Evolutionary conservation across 1,139 yeast genomes (phyloP), one percentile per base, ranked within the genome.

Genomic region (Saccharomyces hybrid): DNA sequence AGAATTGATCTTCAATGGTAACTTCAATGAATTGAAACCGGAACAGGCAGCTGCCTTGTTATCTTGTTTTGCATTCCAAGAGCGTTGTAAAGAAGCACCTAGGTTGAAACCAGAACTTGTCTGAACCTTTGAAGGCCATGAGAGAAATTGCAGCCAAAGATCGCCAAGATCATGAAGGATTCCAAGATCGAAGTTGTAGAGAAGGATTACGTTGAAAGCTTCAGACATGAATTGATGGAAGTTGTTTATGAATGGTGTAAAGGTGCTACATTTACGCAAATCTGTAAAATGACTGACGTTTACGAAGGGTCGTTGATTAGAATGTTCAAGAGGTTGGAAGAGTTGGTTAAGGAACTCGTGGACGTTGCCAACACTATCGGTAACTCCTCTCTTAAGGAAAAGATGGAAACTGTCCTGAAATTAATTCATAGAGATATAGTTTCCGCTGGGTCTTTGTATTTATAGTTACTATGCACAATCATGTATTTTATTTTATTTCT

Each of bases 201-300:
- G 68, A 89, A 89, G 65, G 98, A 91, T 59, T 95, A 93, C 67
- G 85, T 93, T 48, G 96, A 90, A 68, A 80, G 86, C 31, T 95
- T 93, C 76, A 83, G 96, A 70, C 85, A 90, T 26, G 96, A 93
- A 68, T 77, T 95, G 61, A 91, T 95, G 98, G 98, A 90, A 69
- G 98, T 93, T 51, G 97, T 95, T 0, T 89, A 75, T 71, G 89
- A 95, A 49, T 95, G 99, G 99, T 88, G 97, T 69, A 86, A 86
- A 68, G 98, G 98, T 29, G 97, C 97, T 3, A 76, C 93, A 0
- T 95, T 95, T 72, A 91, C 97, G 0, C 97, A 91, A 69, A 91
- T 93, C 59, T 93, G 98, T 75, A 91, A 91, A 72, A 89, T 93
- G 97, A 93, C 99, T 0, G 99, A 93, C 69, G 98, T 95, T 49